Conservation (phyloP, 2,329 filamentous ascomycete species). For the Colletotrichum sp. region DNA sequence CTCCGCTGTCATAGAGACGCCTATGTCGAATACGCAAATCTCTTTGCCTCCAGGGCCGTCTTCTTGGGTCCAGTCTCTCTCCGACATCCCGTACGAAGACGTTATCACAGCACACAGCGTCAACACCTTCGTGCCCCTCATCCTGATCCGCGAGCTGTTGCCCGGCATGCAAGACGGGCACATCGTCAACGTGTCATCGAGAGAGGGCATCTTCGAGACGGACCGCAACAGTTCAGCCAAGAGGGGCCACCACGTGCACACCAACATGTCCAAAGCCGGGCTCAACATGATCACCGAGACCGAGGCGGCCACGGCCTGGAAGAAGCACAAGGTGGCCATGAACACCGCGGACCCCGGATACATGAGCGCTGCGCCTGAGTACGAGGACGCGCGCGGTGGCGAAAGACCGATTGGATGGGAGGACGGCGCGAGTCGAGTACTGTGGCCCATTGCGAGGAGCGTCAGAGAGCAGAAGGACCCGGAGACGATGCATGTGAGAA, state of each 20-base stretch:
- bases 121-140: constrained; percentile 41
- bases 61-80: constrained; percentile 28
- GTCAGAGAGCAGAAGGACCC: too few relatives aligned
- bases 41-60: not conserved
- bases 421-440: constrained; percentile 38
- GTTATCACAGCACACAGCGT: constrained; percentile 39
- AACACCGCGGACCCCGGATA: constrained; percentile 43
- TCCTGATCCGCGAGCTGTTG: constrained; percentile 39
- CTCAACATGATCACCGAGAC: constrained; percentile 46
- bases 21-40: not conserved
- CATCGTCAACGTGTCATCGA: constrained; percentile 38
- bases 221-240: constrained; percentile 24
- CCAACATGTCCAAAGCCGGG: constrained; percentile 44
- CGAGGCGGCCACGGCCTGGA: constrained; percentile 35
- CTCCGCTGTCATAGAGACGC: not conserved
- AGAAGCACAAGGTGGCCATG: constrained; percentile 33
- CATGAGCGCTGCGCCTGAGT: constrained; percentile 39
- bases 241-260: constrained; percentile 38
- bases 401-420: constrained; percentile 39
- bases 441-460: constrained; percentile 32
- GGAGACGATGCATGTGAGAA: too few relatives aligned
- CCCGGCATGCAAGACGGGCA: constrained; percentile 32
- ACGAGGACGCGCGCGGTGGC: constrained; percentile 23
- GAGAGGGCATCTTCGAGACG: constrained; percentile 38
- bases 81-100: constrained; percentile 42